Percentiles rank a stretch among this genome's conserved stretches.
Evolutionary conservation across 768 basidiomycete species (phyloP).

Genomic region (Boletus reticulatus): DNA sequence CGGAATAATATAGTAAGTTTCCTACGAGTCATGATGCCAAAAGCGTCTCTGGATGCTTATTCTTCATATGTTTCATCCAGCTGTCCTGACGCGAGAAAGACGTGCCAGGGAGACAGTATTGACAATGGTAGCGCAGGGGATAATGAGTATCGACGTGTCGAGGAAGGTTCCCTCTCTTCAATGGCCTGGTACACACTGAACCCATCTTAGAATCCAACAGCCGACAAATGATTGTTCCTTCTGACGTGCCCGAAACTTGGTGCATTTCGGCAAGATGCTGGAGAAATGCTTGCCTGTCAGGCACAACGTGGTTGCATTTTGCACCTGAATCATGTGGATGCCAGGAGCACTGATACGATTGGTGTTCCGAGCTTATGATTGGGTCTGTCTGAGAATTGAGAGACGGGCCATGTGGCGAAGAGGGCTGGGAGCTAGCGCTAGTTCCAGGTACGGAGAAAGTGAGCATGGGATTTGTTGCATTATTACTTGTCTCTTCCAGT

Average conservation of each 20-base stretch:
- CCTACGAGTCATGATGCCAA: background rate
- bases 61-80: conserved; percentile 9
- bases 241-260: conserved; percentile 7
- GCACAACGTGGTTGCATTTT: conserved; percentile 1
- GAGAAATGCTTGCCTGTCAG: conserved; percentile 10
- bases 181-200: background rate
- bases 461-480: background rate
- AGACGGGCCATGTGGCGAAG: background rate
- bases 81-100: conserved; percentile 25
- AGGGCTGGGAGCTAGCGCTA: background rate
- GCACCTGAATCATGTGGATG: background rate
- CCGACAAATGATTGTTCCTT: background rate
- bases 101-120: conserved; percentile 5
- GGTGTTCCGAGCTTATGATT: background rate
- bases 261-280: conserved; percentile 12
- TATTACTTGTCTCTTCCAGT: background rate
- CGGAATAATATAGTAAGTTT: background rate
- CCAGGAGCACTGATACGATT: conserved; percentile 16
- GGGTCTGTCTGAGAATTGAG: background rate
- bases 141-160: conserved; percentile 22
- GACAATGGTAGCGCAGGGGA: conserved; percentile 12
- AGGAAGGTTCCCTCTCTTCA: conserved; percentile 14
- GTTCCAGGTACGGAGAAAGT: background rate
- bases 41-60: background rate
- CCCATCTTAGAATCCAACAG: conserved; percentile 3